These are phyloP conservation scores for Trametes sp. DNA, from an alignment of 1,284 basidiomycete genomes.

Conservation along the genomic window DNA sequence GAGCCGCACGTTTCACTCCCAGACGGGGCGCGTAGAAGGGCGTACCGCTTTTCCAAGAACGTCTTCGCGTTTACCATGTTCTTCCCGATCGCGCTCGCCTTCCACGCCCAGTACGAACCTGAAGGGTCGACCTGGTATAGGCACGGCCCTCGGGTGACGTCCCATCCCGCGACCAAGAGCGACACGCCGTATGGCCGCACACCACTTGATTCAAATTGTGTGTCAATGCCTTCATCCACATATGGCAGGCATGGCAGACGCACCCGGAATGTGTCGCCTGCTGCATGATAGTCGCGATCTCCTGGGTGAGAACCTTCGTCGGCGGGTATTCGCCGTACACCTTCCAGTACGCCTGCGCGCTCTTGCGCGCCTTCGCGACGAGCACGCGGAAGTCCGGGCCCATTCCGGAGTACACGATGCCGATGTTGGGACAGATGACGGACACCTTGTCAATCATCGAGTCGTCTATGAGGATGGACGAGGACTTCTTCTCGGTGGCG, in stretches of 20 bases:
- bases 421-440: constrained; percentile 97
- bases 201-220: constrained; percentile 66
- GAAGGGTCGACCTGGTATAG: constrained; percentile 99
- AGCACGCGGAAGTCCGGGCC: constrained; percentile 98
- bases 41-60: constrained; percentile 96
- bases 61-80: constrained; percentile 99
- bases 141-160: constrained; percentile 88
- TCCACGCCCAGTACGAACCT: constrained; percentile 99
- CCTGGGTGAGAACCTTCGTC: constrained; percentile 94
- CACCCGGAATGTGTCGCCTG: constrained; percentile 98
- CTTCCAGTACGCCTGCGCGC: constrained; percentile 99
- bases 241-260: constrained; percentile 40
- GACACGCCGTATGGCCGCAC: constrained; percentile 98
- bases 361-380: constrained; percentile 94
- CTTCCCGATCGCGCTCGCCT: constrained; percentile 99
- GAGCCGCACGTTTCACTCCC: not conserved
- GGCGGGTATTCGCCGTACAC: constrained; percentile 99
- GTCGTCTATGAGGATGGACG: constrained; percentile 97
- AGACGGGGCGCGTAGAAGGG: constrained; percentile 28
- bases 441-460: constrained; percentile 97
- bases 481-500: constrained; percentile 99
- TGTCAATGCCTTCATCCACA: constrained; percentile 18
- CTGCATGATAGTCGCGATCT: constrained; percentile 98
- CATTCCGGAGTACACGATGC: constrained; percentile 99
- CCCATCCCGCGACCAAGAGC: constrained; percentile 96